Base-by-base conservation (phyloP, 2,329 filamentous ascomycete species). In the Camptophora hylomeconis region DNA sequence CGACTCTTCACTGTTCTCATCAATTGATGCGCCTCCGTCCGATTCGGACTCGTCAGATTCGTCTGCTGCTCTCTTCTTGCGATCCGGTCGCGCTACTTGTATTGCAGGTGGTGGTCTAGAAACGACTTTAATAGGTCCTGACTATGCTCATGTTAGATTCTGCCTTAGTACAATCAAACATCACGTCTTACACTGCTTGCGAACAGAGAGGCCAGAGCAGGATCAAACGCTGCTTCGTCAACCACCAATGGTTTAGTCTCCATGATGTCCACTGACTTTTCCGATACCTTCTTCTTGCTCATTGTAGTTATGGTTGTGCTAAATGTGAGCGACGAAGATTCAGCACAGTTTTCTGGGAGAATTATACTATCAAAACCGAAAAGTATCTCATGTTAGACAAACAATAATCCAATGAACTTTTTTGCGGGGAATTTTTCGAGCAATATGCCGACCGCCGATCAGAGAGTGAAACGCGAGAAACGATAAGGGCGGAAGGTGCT, bases 151-250 rank as follows among this genome's bases (percentile, higher is more conserved):
- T 22, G 26, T 39, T 14, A 35, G 36, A 29, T 11, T n/a, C 25
- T 16, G 21, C 17, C 10, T 11, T 11, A 9, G 21, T 15, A 7
- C 5, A 32, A 5, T 8, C 26, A 19, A 4, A 3, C 8, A 18
- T 22, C 22, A 23, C 8, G 67, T n/a, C 75, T 59, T 67, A 82
- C 78, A 61, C 79, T 83, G 33, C 66, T 61, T 33, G 75, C 67
- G 56, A 84, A 84, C 20, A 84, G 64, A 37, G 75, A 73, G 46
- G 75, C 65, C 41, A 84, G 61, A 32, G 65, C 58, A 50, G 78
- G 75, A 60, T 84, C 78, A 36, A 83, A 61, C 35, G 65, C 62
- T 51, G 29, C 29, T n/a, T 31, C 26, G 26, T 30, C 38, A n/a
- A 34, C 32, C 11, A 20, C 24, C 16, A 38, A 19, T 22, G 7